Evolutionary conservation across 2,329 filamentous ascomycete genomes (phyloP), one percentile per base, ranked within the genome.

Genomic region (Aspergillus hiratsukae): DNA sequence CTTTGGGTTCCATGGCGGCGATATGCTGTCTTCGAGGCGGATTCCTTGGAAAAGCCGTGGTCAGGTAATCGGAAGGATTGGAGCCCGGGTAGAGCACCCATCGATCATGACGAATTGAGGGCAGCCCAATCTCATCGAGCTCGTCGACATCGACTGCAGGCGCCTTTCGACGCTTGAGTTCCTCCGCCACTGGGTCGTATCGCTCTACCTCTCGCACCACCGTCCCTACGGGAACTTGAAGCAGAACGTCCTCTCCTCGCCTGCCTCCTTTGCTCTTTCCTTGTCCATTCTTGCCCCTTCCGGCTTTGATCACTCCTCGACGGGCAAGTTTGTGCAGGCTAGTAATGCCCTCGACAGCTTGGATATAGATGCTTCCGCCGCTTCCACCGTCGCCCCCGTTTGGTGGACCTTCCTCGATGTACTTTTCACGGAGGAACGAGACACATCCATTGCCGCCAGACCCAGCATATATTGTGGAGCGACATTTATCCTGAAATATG

Each of bases 311-410:
- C 54, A 91, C 83, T 1, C 90, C 86, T 63, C 87, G 81, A 43
- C 93, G 82, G 1, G 90, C 88, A 9, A 99, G 80, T 76, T 97
- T 97, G 76, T 97, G 92, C 59, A 99, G 77, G 53, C 91, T 96
- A 0, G 91, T 97, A 74, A 97, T 89, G 57, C 91, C 91, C 54
- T 89, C 86, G 1, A 96, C 86, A 7, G 94, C 92, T 75, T 97
- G 93, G 56, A 99, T 95, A 72, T 96, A 97, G 63, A 99, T 81
- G 66, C 89, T 95, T 41, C 94, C 94, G 59, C 94, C 94, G 55
- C 86, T 88, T 4, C 94, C 94, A 45, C 94, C 94, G 70, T 99
- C 91, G 58, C 94, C 94, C 50, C 94, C 94, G 72, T 99, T 97
- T 9, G 94, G 85, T 10, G 94, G 94, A 0, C 94, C 94, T 61